phyloP scores from a whole-genome alignment of 2,329 filamentous ascomycete species.

The Didymosphaeria variabile region DNA sequence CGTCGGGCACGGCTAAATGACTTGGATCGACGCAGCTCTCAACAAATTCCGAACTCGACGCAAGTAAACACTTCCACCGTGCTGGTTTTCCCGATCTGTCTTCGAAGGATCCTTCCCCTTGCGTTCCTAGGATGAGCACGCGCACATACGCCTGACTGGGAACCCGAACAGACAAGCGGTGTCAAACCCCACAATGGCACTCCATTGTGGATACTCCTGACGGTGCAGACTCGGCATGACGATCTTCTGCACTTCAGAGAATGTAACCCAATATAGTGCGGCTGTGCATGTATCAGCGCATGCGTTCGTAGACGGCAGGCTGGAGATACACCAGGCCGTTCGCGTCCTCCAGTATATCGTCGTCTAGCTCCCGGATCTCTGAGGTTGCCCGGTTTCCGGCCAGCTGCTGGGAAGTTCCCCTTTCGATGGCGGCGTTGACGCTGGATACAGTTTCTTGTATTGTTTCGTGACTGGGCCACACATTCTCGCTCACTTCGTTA shows the following conservation, averaged over 20 bases:
- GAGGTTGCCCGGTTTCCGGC: not conserved
- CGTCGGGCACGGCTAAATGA: not conserved
- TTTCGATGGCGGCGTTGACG: not conserved
- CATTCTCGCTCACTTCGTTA: too few relatives aligned
- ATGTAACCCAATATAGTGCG: not conserved
- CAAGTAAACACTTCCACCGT: not conserved
- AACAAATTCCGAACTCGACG: not conserved
- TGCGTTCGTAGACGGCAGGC: slow-evolving; percentile 6
- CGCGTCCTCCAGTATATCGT: not conserved
- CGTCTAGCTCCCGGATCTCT: not conserved
- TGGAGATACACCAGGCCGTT: slow-evolving; percentile 9
- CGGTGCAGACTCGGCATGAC: not conserved
- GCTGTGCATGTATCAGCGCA: not conserved
- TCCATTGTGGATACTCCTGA: not conserved
- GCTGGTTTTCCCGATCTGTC: not conserved
- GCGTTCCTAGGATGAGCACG: not conserved
- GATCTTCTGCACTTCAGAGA: not conserved
- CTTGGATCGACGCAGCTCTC: not conserved
- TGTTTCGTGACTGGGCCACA: too few relatives aligned
- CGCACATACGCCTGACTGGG: not conserved
- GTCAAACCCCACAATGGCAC: not conserved
- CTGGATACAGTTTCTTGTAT: not conserved
- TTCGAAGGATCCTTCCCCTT: not conserved
- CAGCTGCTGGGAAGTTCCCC: not conserved
- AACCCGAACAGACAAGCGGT: not conserved